Evolutionary conservation across 1,284 basidiomycete genomes (phyloP), one percentile per base, ranked within the genome.

Genomic region (Leccinum subfulvum): DNA sequence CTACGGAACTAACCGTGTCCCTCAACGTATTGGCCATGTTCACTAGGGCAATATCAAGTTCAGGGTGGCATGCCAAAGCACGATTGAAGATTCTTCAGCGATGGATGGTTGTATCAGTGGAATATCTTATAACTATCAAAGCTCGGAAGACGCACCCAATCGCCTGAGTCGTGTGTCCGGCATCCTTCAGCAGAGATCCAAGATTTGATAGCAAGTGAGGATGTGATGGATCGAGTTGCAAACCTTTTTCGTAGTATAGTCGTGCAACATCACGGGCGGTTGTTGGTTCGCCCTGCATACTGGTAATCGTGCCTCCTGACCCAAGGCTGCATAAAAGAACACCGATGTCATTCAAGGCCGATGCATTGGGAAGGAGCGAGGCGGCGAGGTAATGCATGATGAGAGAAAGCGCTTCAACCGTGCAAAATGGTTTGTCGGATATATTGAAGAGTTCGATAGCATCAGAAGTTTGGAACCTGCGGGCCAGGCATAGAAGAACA

Each of bases 1-100:
- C 3, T 4, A 26, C 11, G 18, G 26, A 37, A 63, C 77, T 59
- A 49, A 82, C 83, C 64, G 73, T 73, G 63, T 84, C 83, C 66
- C 83, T 83, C 68, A 87, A 73, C 0, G 84, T 83, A 69, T 86
- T 87, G n/a, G 81, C 86, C 65, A 87, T 76, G 64, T 88, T 86
- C 18, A 85, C 84, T 10, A 87, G 75, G 0, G 86, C 86, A 57
- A 87, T 82, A 59, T 86, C 86, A 61, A 84, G 84, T 66, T 82
- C 80, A 3, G 86, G 85, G 56, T 86, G 84, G 64, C 73, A 76
- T 61, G 80, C 71, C 33, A 88, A 75, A 2, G 85, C 86, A 60
- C 79, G 64, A 57, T 66, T 67, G 57, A 67, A 72, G 18, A 71
- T 60, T 35, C 70, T 68, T 58, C 14, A 51, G 47, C 11, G 35